Evolutionary conservation across 805 yeast species (phyloP).

Genomic region (Kodamaea fukazawae): DNA sequence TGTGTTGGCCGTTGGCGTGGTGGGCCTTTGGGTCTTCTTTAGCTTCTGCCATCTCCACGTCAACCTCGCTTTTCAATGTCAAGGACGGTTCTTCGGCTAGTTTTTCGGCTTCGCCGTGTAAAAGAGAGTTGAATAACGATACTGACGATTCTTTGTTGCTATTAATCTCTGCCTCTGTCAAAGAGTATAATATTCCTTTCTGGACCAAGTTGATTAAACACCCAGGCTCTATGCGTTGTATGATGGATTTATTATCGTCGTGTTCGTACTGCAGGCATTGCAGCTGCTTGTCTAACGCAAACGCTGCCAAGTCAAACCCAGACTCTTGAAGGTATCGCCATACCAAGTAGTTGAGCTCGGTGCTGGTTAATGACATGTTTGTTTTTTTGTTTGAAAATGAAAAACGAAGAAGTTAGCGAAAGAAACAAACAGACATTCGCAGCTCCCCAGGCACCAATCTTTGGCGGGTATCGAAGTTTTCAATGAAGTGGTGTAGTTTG

Average conservation of each 20-base stretch:
- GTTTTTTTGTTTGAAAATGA: conserved; percentile 4
- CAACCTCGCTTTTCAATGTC: conserved; percentile 1
- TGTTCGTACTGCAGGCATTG: conserved; percentile 54
- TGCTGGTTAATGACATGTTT: conserved; percentile 74
- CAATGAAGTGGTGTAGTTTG: no score
- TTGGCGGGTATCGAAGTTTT: no score
- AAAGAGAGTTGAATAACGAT: conserved; percentile 51
- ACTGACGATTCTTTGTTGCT: conserved; percentile 14
- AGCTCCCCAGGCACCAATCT: no score
- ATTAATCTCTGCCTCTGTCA: conserved; percentile 52
- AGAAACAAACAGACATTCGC: no score
- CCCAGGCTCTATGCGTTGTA: conserved; percentile 65
- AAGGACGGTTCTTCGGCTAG: neutral
- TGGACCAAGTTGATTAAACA: conserved; percentile 79
- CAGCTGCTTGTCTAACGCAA: conserved; percentile 76
- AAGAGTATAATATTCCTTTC: conserved; percentile 77
- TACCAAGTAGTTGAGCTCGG: conserved; percentile 82
- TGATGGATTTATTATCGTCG: conserved; percentile 38
- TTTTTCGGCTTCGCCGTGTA: conserved; percentile 33
- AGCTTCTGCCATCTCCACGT: conserved; percentile 4
- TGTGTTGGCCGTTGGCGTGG: conserved; percentile 4
- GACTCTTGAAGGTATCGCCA: conserved; percentile 92
- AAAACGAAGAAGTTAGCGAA: conserved; percentile 1
- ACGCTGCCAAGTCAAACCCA: conserved; percentile 73
- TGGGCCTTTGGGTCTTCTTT: conserved; percentile 1